Evolutionary conservation across 2,329 filamentous ascomycete genomes (phyloP).

Genomic region (Fusarium hainanense): DNA sequence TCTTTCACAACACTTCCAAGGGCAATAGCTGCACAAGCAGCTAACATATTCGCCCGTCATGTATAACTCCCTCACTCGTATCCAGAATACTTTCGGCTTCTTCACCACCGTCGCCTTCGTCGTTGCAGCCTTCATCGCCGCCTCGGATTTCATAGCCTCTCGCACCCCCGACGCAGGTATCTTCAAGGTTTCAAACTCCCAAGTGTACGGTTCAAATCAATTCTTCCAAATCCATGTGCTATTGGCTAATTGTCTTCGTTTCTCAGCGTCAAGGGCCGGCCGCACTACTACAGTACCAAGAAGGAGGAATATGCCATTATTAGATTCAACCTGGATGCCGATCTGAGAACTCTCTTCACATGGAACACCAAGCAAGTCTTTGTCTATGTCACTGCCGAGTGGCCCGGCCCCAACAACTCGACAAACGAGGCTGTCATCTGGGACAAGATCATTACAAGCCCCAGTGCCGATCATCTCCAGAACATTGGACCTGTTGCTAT

Average conservation of each 20-base stretch:
- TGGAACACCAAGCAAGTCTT: slow-evolving; percentile 99
- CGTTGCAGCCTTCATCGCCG: slow-evolving; percentile 81
- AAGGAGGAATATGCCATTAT: slow-evolving; percentile 97
- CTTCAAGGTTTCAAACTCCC: slow-evolving; percentile 78
- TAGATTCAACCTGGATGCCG: slow-evolving; percentile 91
- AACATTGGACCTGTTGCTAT: slow-evolving; percentile 69
- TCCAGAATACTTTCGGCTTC: slow-evolving; percentile 96
- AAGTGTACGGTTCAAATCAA: slow-evolving; percentile 73
- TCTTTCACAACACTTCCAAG: slow-evolving; percentile 11
- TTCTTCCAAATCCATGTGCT: not conserved
- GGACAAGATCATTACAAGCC: slow-evolving; percentile 90
- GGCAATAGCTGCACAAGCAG: slow-evolving; percentile 33
- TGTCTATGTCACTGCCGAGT: slow-evolving; percentile 90
- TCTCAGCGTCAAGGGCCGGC: slow-evolving; percentile 81
- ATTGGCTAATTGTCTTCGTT: slow-evolving; percentile 8
- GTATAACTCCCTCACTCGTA: slow-evolving; percentile 86
- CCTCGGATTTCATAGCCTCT: slow-evolving; percentile 78
- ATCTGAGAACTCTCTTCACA: slow-evolving; percentile 92
- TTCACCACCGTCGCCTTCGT: slow-evolving; percentile 94
- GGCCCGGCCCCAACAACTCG: slow-evolving; percentile 57
- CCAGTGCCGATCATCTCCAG: slow-evolving; percentile 70
- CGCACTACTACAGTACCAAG: slow-evolving; percentile 94
- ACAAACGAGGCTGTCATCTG: slow-evolving; percentile 88
- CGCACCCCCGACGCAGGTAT: slow-evolving; percentile 71
- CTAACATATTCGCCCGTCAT: slow-evolving; percentile 63